Evolutionary conservation across 345 rosid species (phyloP), one percentile per base, ranked within the genome.

Genomic region (Euphorbia peplus): DNA sequence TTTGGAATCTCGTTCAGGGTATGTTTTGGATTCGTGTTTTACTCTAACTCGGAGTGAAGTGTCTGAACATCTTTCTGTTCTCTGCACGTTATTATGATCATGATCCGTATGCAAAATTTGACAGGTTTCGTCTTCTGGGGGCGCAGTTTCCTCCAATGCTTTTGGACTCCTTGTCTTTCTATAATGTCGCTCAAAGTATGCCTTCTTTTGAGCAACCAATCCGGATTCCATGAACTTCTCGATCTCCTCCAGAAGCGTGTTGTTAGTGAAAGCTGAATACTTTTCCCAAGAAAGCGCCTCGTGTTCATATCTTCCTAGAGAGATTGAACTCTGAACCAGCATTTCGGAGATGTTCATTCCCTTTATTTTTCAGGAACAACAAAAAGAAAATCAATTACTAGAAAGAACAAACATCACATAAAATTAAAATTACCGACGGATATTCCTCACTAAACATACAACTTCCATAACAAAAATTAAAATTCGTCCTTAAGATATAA

Each of bases 211-310:
- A 46, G 79, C 75, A 61, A 76, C 75, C 25, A 71, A 62, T n/a
- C 75, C 75, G 1, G 76, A 76, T n/a, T 67, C 51, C 47, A 18
- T 76, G 62, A 68, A 67, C 61, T 71, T 63, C 35, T 68, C 70
- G 42, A 76, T 51, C 57, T 72, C 73, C 66, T 76, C 76, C 66
- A 48, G 53, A 42, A 39, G n/a, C 41, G 66, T 68, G 57, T 76
- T 52, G 42, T 68, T 73, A n/a, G 70, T 16, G 72, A 72, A 76
- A 67, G 37, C 73, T 5, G 80, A 76, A 68, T 60, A 50, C 48
- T 68, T 76, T 47, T 76, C 80, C 76, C 76, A 76, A 7, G 70
- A 69, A 47, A 76, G 67, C 8, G 69, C 19, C 70, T 76, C 80
- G 1, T 60, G 15, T 19, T 68, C 56, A 21, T 67, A 76, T 56